Conservation (phyloP, 805 yeast species). For the Candida rishiriensis region DNA sequence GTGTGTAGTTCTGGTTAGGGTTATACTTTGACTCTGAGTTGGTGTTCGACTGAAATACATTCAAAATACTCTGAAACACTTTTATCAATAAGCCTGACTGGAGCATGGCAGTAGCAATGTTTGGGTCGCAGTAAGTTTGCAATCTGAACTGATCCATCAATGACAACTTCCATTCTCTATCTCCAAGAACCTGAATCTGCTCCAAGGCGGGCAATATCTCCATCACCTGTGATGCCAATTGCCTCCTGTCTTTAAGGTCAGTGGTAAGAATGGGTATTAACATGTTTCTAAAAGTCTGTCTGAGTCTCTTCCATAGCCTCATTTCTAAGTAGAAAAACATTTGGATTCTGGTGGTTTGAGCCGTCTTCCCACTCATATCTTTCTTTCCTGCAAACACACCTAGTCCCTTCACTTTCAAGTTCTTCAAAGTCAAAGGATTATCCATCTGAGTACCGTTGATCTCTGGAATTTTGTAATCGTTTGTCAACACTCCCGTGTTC, state of each 20-base stretch:
- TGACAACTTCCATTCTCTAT: constrained; percentile 45
- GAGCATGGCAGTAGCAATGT: constrained; percentile 36
- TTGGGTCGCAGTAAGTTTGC: constrained; percentile 30
- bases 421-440: constrained; percentile 26
- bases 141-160: constrained; percentile 27
- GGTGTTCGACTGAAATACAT: constrained; percentile 6
- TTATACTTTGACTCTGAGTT: constrained; percentile 8
- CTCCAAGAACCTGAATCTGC: constrained; percentile 39
- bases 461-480: constrained; percentile 32
- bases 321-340: constrained; percentile 53
- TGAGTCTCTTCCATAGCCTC: constrained; percentile 48
- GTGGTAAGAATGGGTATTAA: constrained; percentile 55
- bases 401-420: constrained; percentile 10
- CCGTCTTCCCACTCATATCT: constrained; percentile 1
- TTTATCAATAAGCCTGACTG: constrained; percentile 35
- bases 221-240: constrained; percentile 49
- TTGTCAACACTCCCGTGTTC: constrained; percentile 31
- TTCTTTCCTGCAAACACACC: constrained; percentile 2
- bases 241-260: constrained; percentile 40
- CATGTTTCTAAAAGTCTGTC: constrained; percentile 44
- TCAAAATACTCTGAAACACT: constrained; percentile 34
- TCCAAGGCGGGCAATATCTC: constrained; percentile 50
- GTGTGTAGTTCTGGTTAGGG: constrained; percentile 1
- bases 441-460: constrained; percentile 27
- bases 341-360: constrained; percentile 47